phyloP scores from a whole-genome alignment of 176 grass and related monocot species.

The Phoenix roebelenii region DNA sequence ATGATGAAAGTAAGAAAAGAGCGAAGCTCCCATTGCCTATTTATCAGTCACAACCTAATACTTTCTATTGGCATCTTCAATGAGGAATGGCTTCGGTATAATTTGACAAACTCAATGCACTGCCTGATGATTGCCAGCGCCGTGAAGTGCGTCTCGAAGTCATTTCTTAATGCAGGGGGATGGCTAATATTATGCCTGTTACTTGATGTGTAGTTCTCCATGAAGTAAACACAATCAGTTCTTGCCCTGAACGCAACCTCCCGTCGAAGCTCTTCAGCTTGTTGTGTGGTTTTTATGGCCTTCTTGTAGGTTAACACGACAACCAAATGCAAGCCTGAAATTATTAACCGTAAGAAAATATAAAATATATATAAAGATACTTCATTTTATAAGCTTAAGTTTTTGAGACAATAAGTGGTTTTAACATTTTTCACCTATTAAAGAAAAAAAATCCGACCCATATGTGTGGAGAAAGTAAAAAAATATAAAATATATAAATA shows the following conservation, averaged over 20 bases:
- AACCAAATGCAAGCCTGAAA: conserved; percentile 62
- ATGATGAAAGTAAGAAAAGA: too few relatives aligned
- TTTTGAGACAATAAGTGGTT: too few relatives aligned
- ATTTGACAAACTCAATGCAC: conserved; percentile 74
- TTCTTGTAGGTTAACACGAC: conserved; percentile 82
- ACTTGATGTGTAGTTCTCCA: conserved; percentile 70
- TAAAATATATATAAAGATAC: too few relatives aligned
- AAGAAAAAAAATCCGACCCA: too few relatives aligned
- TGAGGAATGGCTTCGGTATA: conserved; percentile 34
- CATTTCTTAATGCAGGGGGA: conserved; percentile 47
- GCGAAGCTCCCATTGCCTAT: too few relatives aligned
- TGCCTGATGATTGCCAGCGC: conserved; percentile 57
- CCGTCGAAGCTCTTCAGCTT: conserved; percentile 61
- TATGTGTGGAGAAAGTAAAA: too few relatives aligned
- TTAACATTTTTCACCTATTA: too few relatives aligned
- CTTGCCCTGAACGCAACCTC: conserved; percentile 69
- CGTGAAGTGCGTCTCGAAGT: conserved; percentile 77
- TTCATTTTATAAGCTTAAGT: too few relatives aligned
- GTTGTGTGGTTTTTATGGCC: conserved; percentile 34
- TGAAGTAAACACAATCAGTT: conserved; percentile 75
- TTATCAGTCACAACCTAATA: too few relatives aligned
- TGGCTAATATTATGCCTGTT: conserved; percentile 32
- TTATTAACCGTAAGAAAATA: not conserved
- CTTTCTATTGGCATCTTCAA: too few relatives aligned
- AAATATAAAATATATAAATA: too few relatives aligned